Conservation (phyloP, 1,139 yeast species). For the Yamadazyma friedrichii region DNA sequence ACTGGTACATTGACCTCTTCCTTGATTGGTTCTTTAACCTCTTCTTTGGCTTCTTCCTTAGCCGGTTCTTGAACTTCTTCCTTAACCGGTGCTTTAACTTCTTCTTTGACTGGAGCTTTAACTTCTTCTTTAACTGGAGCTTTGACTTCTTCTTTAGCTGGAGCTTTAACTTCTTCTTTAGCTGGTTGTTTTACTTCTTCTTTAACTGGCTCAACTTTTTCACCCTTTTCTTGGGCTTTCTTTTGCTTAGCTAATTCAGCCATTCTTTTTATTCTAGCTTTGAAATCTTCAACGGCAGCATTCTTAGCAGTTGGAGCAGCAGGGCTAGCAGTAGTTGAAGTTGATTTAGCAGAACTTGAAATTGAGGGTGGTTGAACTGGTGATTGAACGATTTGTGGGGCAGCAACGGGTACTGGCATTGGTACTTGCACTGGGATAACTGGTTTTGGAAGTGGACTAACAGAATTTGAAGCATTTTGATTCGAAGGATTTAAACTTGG, state of each 20-base stretch:
- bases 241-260: slow-evolving; percentile 17
- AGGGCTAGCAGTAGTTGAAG: slow-evolving; percentile 9
- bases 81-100: slow-evolving; percentile 3
- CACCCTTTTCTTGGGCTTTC: slow-evolving; percentile 9
- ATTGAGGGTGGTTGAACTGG: slow-evolving; percentile 9
- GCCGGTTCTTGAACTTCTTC: slow-evolving; percentile 4
- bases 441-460: slow-evolving; percentile 10
- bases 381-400: not conserved
- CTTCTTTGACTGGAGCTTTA: slow-evolving; percentile 11
- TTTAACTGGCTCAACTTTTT: slow-evolving; percentile 6
- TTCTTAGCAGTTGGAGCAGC: slow-evolving; percentile 11
- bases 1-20: slow-evolving; percentile 2
- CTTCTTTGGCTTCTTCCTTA: slow-evolving; percentile 3
- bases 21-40: slow-evolving; percentile 11
- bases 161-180: slow-evolving; percentile 6
- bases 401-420: not conserved
- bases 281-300: slow-evolving; percentile 16
- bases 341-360: slow-evolving; percentile 8
- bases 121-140: slow-evolving; percentile 6
- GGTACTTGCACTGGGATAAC: not conserved
- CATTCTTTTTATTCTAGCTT: slow-evolving; percentile 10
- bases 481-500: slow-evolving; percentile 11
- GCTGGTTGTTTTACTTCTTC: slow-evolving; percentile 9
- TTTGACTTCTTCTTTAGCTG: too few species aligned
- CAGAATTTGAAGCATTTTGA: slow-evolving; percentile 8